Percentiles rank a stretch among this genome's conserved stretches.
Conservation (phyloP, 2,329 filamentous ascomycete species). For the Orbilia blumenaviensis region DNA sequence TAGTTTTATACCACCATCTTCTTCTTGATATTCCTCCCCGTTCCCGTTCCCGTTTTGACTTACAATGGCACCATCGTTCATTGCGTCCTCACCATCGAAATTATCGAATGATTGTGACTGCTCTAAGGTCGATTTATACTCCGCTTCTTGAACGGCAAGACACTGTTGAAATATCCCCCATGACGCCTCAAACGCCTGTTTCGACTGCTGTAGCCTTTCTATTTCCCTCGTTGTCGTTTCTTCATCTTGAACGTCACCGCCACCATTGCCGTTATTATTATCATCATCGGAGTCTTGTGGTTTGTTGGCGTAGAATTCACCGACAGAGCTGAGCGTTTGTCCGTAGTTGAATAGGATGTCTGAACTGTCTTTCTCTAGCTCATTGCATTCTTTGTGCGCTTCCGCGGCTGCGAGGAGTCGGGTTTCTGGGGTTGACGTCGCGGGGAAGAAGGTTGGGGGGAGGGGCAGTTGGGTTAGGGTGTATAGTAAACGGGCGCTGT, state of each 20-base stretch:
- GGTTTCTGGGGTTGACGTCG: slow-evolving; percentile 19
- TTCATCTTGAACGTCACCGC: slow-evolving; percentile 21
- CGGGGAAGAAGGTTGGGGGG: slow-evolving; percentile 31
- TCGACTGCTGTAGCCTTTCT: slow-evolving; percentile 14
- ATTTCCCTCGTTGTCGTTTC: slow-evolving; percentile 6
- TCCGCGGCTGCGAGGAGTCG: slow-evolving; percentile 31
- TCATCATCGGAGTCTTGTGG: no score
- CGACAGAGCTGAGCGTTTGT: slow-evolving; percentile 49
- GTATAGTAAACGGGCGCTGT: slow-evolving; percentile 40
- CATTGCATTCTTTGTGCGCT: slow-evolving; percentile 42
- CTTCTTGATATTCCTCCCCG: slow-evolving; percentile 4
- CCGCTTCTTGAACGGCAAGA: slow-evolving; percentile 51
- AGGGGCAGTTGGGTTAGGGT: slow-evolving; percentile 40
- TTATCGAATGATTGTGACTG: slow-evolving; percentile 17
- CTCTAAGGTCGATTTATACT: slow-evolving; percentile 41
- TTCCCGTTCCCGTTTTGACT: slow-evolving; percentile 22
- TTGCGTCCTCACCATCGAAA: not conserved
- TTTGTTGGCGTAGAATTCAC: slow-evolving; percentile 53
- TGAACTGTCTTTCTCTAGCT: slow-evolving; percentile 19
- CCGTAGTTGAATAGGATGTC: slow-evolving; percentile 53
- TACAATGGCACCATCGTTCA: no score
- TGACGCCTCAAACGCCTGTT: slow-evolving; percentile 52
- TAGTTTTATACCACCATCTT: slow-evolving; percentile 17
- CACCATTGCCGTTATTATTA: no score
- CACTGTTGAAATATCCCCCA: slow-evolving; percentile 54